These are phyloP conservation scores for Leccinum disarticulatum DNA, from an alignment of 768 basidiomycete genomes.

Conservation along the genomic window DNA sequence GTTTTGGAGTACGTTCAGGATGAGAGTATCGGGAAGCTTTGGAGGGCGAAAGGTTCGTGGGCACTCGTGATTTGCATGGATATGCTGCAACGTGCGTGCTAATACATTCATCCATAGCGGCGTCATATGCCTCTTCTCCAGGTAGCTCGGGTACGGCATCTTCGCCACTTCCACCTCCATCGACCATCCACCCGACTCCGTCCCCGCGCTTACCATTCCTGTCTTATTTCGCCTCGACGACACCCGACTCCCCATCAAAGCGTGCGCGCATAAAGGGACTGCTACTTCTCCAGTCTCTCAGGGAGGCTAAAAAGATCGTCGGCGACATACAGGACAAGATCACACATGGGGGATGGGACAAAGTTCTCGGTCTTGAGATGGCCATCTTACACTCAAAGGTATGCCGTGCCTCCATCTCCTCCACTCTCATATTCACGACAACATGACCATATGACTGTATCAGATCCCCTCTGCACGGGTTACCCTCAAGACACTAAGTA, in stretches of 20 bases:
- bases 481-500: conserved; percentile 65
- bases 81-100: not conserved
- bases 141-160: conserved; percentile 2
- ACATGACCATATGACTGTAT: not conserved
- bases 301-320: conserved; percentile 16
- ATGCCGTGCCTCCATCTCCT: not conserved
- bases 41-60: conserved; percentile 65
- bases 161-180: conserved; percentile 10
- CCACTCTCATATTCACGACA: not conserved
- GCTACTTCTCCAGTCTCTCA: conserved; percentile 64
- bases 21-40: conserved; percentile 57
- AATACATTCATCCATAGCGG: conserved; percentile 34
- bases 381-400: conserved; percentile 84
- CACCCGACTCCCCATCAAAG: conserved; percentile 77
- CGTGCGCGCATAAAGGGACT: conserved; percentile 68
- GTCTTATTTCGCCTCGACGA: conserved; percentile 78
- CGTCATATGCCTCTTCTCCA: conserved; percentile 50
- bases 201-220: conserved; percentile 34
- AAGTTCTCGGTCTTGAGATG: conserved; percentile 65
- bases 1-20: conserved; percentile 48
- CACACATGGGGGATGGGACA: conserved; percentile 34
- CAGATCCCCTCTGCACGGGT: conserved; percentile 22
- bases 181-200: not conserved
- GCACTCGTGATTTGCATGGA: not conserved
- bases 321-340: conserved; percentile 24